Base-by-base conservation (phyloP, 2,329 filamentous ascomycete species). In the Fusarium xyrophilum region DNA sequence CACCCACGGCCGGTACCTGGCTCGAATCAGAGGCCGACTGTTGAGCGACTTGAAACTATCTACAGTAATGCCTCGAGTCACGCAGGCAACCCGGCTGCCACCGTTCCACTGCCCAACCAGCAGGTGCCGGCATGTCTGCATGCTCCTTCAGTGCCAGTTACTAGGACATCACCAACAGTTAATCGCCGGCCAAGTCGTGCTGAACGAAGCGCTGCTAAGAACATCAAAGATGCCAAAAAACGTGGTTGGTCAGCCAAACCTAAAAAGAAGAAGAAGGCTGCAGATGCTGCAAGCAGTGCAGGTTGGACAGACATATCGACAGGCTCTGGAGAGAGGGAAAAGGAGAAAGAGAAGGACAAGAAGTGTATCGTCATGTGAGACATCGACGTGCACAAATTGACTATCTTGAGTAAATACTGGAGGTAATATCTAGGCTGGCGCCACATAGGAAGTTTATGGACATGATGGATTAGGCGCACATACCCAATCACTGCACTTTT, bases 171-270 rank as follows among this genome's bases (percentile, higher is more conserved):
- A 62, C 79, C 80, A 1, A 82, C 81, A 42, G 75, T 87, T 9
- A 81, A 76, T 57, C 79, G 85, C 35, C 82, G 80, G 28, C 81
- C 80, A 38, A 88, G 86, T 70, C 82, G 87, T 40, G 87, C 87
- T 3, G 85, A 87, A 73, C 80, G 86, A 30, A 88, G 86, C 59
- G 87, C 87, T 9, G 83, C 86, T 13, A 88, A 86, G 77, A 90
- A 89, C 68, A 86, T 89, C 30, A 82, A 84, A 21, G 87, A 89
- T 64, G 87, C 87, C 3, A 87, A 84, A 77, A 83, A 82, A 70
- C 82, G 81, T 33, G 87, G 87, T 1, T 89, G 87, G 86, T 81
- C 76, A 38, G 77, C 80, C 60, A 78, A 80, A 68, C 67, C 68
- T 58, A 80, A 75, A 64, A 83, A 80, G 69, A 78, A 78, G 51